These are phyloP conservation scores for Elongisporangium undulatum DNA, from an alignment of 352 stramenopile species.

Conservation along the genomic window DNA sequence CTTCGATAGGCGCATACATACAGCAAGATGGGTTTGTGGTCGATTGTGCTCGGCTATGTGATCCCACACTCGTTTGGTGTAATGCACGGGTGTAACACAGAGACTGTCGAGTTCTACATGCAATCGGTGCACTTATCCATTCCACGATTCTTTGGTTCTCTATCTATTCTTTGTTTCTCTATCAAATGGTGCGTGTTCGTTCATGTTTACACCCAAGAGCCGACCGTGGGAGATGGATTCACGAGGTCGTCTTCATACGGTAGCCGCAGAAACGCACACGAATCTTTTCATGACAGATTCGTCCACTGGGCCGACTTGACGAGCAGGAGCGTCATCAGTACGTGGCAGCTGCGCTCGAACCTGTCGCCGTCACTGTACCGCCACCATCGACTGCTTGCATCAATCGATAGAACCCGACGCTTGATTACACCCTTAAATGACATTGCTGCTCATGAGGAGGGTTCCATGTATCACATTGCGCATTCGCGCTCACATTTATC, in stretches of 20 bases:
- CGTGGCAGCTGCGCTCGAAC: neutral
- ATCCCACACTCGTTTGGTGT: neutral
- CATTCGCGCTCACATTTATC: neutral
- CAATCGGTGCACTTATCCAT: neutral
- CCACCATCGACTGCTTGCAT: neutral
- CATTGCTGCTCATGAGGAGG: neutral
- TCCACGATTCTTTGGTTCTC: neutral
- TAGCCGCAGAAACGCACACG: neutral
- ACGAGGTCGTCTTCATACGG: neutral
- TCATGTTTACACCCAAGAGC: neutral
- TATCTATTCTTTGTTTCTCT: neutral
- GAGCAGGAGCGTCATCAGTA: neutral
- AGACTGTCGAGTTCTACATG: no score
- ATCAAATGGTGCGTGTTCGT: neutral
- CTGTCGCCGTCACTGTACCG: neutral
- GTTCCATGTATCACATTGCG: neutral
- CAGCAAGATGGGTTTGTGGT: neutral
- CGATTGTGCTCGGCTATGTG: neutral
- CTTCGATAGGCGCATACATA: neutral
- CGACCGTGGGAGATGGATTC: neutral
- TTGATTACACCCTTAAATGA: neutral
- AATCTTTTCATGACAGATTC: constrained; percentile 2
- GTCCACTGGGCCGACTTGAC: neutral
- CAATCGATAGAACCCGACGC: no score
- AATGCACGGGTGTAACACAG: neutral